A percentile compares a stretch with the other conserved stretches of the same genome.
These are phyloP conservation scores for Paramecium biaurelia DNA, from an alignment of 73 alveolate genomes.

Conservation along the genomic window DNA sequence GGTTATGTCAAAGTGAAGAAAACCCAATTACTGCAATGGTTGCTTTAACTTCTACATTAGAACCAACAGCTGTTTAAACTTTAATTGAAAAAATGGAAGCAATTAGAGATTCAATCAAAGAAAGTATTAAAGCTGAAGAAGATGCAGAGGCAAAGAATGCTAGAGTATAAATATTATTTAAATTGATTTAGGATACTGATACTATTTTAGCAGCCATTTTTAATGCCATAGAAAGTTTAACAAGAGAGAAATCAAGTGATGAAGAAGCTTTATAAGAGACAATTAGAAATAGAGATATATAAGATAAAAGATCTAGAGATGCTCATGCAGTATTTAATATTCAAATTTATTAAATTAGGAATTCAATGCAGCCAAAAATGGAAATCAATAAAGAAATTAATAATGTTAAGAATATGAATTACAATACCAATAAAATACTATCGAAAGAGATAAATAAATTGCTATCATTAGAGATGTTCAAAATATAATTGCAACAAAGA, in stretches of 20 bases:
- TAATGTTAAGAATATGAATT: not conserved
- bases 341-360: not conserved
- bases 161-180: not conserved
- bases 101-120: not conserved
- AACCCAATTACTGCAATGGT: constrained; percentile 2
- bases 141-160: not conserved
- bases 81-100: not conserved
- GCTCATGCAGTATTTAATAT: not conserved
- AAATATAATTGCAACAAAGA: not conserved
- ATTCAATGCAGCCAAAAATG: not conserved
- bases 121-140: not conserved
- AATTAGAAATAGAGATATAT: not conserved
- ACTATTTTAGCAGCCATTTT: not conserved
- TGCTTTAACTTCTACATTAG: not conserved
- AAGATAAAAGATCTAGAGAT: not conserved
- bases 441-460: not conserved
- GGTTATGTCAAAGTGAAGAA: not conserved
- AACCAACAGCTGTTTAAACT: not conserved
- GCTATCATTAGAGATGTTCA: not conserved
- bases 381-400: not conserved
- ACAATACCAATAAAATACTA: not conserved
- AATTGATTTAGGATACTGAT: not conserved
- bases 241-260: not conserved
- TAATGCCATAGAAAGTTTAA: not conserved
- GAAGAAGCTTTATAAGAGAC: not conserved